Percentiles rank a stretch among this genome's conserved stretches.
Evolutionary conservation across 2,329 filamentous ascomycete genomes (phyloP).

Genomic region (Aspergillus brunneoviolaceus): DNA sequence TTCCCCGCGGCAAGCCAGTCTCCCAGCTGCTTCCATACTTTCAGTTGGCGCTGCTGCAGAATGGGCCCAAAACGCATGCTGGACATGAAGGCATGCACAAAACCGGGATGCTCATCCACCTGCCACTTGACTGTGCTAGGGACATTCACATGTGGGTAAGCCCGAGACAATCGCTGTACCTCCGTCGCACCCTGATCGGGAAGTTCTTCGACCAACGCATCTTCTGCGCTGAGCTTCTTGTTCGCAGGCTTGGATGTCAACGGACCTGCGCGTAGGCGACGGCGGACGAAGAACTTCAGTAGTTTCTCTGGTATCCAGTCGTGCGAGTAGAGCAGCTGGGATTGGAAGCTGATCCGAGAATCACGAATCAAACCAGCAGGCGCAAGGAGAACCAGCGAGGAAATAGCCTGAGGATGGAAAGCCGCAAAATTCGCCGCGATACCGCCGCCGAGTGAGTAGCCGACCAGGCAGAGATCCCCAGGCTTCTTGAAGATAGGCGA

Average conservation of each 20-base stretch:
- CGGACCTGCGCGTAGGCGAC: conserved; percentile 49
- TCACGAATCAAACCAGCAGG: conserved; percentile 74
- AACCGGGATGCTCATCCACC: conserved; percentile 64
- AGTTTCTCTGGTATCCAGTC: conserved; percentile 61
- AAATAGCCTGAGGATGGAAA: conserved; percentile 67
- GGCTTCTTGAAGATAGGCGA: conserved; percentile 66
- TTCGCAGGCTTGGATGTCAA: conserved; percentile 33
- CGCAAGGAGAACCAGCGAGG: conserved; percentile 71
- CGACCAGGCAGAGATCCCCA: conserved; percentile 66
- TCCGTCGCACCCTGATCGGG: conserved; percentile 32
- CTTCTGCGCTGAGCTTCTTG: conserved; percentile 39
- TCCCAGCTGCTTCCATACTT: conserved; percentile 61
- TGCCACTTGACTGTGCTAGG: conserved; percentile 69
- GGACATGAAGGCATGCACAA: conserved; percentile 68
- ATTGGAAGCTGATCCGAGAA: conserved; percentile 60
- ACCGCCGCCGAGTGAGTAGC: conserved; percentile 78
- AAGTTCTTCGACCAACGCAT: conserved; percentile 45
- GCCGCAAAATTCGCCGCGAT: conserved; percentile 69
- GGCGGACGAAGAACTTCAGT: conserved; percentile 52
- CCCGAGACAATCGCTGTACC: conserved; percentile 53
- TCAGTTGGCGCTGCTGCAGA: conserved; percentile 56
- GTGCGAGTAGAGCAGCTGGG: conserved; percentile 62
- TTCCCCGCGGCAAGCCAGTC: conserved; percentile 49
- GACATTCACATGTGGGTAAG: conserved; percentile 56
- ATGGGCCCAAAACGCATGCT: conserved; percentile 70